These are phyloP conservation scores for Trichophyton simii DNA, from an alignment of 2,329 filamentous ascomycete genomes.

Conservation along the genomic window DNA sequence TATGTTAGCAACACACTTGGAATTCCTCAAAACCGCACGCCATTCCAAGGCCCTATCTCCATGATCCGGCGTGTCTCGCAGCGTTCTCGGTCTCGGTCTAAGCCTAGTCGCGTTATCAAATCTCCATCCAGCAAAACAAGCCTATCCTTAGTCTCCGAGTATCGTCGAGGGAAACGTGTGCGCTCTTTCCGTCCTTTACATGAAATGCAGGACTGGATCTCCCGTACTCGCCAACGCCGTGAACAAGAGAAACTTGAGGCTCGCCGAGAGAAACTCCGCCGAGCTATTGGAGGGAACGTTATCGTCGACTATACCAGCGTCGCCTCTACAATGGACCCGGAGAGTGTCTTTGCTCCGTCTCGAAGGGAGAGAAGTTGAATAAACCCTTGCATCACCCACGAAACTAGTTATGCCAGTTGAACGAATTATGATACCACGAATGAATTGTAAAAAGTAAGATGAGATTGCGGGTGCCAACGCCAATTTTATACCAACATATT, in stretches of 20 bases:
- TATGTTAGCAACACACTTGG: constrained; percentile 46
- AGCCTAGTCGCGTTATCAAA: background rate
- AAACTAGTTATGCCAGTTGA: background rate
- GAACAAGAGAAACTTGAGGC: constrained; percentile 39
- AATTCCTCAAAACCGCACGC: constrained; percentile 38
- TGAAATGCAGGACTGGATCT: constrained; percentile 37
- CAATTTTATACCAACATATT: background rate
- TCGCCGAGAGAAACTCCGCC: constrained; percentile 41
- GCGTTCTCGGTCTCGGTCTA: constrained; percentile 15
- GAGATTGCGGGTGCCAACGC: background rate
- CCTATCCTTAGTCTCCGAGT: constrained; percentile 20
- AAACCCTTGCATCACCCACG: background rate
- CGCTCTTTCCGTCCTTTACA: constrained; percentile 31
- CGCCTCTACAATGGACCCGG: background rate
- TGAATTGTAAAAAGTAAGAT: background rate
- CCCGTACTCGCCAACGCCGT: constrained; percentile 30
- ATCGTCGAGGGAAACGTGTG: constrained; percentile 7
- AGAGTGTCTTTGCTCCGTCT: background rate
- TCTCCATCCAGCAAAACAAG: constrained; percentile 16
- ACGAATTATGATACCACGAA: background rate
- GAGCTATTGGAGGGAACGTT: constrained; percentile 40
- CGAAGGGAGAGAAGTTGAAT: background rate
- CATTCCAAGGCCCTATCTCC: constrained; percentile 30
- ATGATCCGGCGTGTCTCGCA: constrained; percentile 24
- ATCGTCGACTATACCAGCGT: constrained; percentile 21